Conservation (phyloP, 139 green algal genomes). For the Chlorella sp. region DNA sequence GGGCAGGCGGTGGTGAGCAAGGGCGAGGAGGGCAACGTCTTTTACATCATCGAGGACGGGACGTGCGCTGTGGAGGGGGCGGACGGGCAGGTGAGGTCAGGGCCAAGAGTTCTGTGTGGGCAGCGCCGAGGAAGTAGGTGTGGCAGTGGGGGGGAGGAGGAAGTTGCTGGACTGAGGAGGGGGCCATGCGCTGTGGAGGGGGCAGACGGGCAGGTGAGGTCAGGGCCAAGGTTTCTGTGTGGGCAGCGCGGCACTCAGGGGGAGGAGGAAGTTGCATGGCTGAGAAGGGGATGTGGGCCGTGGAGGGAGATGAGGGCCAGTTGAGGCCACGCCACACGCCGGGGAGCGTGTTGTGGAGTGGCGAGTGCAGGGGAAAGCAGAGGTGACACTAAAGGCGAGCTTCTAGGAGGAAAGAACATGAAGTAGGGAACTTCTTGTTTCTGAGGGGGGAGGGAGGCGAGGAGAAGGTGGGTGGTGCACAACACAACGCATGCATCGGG, state of each 20-base stretch:
- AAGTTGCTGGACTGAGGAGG: too few species aligned
- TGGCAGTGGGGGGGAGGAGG: not conserved
- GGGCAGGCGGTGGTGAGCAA: slow-evolving; percentile 66
- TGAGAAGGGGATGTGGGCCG: slow-evolving; percentile 54
- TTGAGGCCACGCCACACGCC: slow-evolving; percentile 13
- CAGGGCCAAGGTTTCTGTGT: too few species aligned
- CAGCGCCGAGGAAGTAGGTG: not conserved
- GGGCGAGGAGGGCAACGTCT: slow-evolving; percentile 80
- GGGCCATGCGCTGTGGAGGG: slow-evolving; percentile 60
- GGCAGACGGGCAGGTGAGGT: slow-evolving; percentile 40
- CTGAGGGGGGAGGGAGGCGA: too few species aligned
- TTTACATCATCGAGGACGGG: slow-evolving; percentile 93
- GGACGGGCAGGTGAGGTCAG: slow-evolving; percentile 41
- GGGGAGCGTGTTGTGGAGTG: too few species aligned
- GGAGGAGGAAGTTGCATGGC: not conserved
- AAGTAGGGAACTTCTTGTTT: too few species aligned
- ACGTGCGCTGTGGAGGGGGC: slow-evolving; percentile 45
- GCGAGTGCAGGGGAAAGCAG: not conserved
- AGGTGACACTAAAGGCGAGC: too few species aligned
- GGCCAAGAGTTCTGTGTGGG: too few species aligned
- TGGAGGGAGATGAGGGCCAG: slow-evolving; percentile 41
- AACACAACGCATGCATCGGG: too few species aligned
- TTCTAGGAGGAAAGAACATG: too few species aligned
- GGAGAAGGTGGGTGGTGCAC: too few species aligned
- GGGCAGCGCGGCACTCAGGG: too few species aligned